These are phyloP conservation scores for Nicotiana otophora DNA, from an alignment of 257 asterid genomes.

Conservation along the genomic window DNA sequence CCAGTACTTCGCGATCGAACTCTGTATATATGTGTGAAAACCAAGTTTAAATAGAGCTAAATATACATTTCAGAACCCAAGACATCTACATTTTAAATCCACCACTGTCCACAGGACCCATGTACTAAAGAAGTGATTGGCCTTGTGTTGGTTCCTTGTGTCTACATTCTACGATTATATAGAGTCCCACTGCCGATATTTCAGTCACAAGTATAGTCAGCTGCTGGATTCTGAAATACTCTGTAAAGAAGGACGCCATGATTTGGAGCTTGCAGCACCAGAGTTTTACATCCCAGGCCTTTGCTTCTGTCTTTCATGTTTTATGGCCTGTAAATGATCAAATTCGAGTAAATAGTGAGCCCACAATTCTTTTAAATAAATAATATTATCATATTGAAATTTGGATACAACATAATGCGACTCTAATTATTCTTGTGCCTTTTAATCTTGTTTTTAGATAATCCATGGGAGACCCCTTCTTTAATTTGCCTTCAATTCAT, in stretches of 20 bases:
- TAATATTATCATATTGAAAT: background rate
- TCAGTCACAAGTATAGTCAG: slow-evolving; percentile 2
- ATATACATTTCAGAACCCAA: background rate
- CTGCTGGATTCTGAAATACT: slow-evolving; percentile 49
- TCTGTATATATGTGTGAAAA: background rate
- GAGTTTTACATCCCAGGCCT: slow-evolving; percentile 28
- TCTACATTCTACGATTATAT: background rate
- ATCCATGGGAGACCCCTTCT: background rate
- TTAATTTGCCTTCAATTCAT: no score
- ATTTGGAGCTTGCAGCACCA: slow-evolving; percentile 25
- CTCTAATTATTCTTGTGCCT: background rate
- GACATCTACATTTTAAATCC: no score
- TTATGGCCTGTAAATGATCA: slow-evolving; percentile 31
- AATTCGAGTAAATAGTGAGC: background rate
- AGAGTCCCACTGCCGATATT: background rate
- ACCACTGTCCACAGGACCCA: background rate
- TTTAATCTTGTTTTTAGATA: background rate
- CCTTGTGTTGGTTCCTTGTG: background rate
- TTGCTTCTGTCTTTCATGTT: slow-evolving; percentile 25
- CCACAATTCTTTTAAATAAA: background rate
- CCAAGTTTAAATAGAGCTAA: background rate
- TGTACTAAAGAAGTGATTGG: background rate
- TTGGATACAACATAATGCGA: background rate
- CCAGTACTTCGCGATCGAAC: background rate
- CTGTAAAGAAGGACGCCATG: slow-evolving; percentile 55